phyloP scores from a whole-genome alignment of 257 asterid species.

The Schizonepeta tenuifolia region DNA sequence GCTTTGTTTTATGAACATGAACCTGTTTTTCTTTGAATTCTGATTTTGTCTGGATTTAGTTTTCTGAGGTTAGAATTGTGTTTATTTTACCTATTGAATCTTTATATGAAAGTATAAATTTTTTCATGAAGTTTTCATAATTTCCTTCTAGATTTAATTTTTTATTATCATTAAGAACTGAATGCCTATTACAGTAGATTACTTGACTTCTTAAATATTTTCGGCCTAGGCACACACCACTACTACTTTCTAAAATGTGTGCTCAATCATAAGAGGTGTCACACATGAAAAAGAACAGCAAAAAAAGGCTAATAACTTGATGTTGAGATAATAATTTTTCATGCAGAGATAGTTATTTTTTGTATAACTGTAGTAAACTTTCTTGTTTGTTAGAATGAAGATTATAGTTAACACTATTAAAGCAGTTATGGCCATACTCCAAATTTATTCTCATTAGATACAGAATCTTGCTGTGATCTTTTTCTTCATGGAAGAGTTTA shows the following conservation, averaged over 20 bases:
- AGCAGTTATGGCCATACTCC: no score
- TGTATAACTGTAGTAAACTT: no score
- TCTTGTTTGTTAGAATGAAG: no score
- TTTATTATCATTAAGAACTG: background rate
- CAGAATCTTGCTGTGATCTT: no score
- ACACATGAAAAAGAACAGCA: background rate
- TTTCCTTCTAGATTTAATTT: background rate
- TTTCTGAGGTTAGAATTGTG: background rate
- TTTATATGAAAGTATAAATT: background rate
- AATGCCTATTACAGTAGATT: slow-evolving; percentile 20
- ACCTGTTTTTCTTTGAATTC: background rate
- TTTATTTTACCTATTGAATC: background rate
- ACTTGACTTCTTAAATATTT: background rate
- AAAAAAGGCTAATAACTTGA: no score
- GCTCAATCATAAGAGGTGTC: background rate
- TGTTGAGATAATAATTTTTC: no score
- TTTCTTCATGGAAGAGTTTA: no score
- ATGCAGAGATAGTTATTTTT: no score
- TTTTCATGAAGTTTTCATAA: background rate
- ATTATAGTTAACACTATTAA: no score
- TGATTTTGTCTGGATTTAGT: slow-evolving; percentile 5
- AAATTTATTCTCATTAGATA: no score
- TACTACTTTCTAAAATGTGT: background rate
- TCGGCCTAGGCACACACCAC: background rate
- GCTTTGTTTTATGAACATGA: background rate